Percentiles rank a stretch among this genome's conserved stretches.
These are phyloP conservation scores for Boletus semigastroideus DNA, from an alignment of 1,284 basidiomycete genomes.

Conservation along the genomic window DNA sequence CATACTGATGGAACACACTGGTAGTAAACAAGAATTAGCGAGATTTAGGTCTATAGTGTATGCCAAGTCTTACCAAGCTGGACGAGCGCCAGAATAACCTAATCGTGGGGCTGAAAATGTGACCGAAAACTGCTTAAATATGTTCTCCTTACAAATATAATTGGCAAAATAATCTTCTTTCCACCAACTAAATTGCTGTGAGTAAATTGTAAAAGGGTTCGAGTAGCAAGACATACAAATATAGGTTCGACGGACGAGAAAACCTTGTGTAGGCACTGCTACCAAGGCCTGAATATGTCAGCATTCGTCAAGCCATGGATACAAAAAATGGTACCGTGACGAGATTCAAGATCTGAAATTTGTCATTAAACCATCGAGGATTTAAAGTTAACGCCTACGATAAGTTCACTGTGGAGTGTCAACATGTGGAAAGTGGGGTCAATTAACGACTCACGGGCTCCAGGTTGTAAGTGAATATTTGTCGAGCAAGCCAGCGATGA, in stretches of 20 bases:
- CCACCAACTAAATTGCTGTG: background rate
- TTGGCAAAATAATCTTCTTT: background rate
- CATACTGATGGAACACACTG: background rate
- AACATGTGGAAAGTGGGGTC: background rate
- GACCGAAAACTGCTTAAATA: background rate
- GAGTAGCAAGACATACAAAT: background rate
- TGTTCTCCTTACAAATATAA: background rate
- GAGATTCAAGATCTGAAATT: background rate
- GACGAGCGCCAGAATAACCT: background rate
- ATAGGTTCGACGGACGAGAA: background rate
- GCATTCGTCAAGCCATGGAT: background rate
- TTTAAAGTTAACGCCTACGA: background rate
- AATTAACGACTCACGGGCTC: background rate
- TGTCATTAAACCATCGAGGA: background rate
- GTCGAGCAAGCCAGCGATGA: constrained; percentile 1
- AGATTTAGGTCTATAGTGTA: background rate
- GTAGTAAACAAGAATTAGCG: background rate
- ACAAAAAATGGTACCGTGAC: background rate
- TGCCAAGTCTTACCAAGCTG: background rate
- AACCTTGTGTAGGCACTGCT: background rate
- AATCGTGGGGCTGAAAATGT: background rate
- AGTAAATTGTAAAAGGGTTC: background rate
- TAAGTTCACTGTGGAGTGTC: background rate
- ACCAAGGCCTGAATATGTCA: background rate
- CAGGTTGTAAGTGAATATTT: background rate